A percentile compares a stretch with the other conserved stretches of the same genome.
Evolutionary conservation across 2,329 filamentous ascomycete genomes (phyloP).

Genomic region (Calonectria naviculata): DNA sequence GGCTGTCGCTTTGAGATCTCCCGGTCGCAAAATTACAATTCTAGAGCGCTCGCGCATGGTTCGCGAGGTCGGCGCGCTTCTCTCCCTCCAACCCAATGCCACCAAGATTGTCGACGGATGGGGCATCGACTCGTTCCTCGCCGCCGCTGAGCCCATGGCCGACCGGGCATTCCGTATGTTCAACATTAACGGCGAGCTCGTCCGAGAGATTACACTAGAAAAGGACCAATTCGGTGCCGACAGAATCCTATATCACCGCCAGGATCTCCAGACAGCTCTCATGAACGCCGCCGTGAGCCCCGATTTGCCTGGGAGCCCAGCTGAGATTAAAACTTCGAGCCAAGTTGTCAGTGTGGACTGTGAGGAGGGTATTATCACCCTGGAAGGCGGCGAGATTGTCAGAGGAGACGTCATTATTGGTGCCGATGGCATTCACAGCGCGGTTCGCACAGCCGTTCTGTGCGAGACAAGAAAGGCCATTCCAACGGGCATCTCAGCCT

Average conservation of each 20-base stretch:
- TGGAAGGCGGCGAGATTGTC: conserved; percentile 27
- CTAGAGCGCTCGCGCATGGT: conserved; percentile 35
- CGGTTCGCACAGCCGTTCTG: conserved; percentile 30
- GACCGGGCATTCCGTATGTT: conserved; percentile 35
- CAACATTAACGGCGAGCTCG: conserved; percentile 24
- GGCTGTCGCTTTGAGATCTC: conserved; percentile 27
- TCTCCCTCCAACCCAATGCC: conserved; percentile 35
- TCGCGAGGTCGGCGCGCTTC: conserved; percentile 32
- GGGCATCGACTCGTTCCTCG: conserved; percentile 27
- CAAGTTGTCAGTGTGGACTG: conserved; percentile 29
- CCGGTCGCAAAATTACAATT: conserved; percentile 31
- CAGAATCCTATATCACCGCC: conserved; percentile 33
- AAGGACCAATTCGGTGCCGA: conserved; percentile 34
- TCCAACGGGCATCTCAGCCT: conserved; percentile 33
- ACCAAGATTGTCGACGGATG: conserved; percentile 34
- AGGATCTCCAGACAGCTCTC: conserved; percentile 31
- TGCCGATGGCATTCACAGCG: conserved; percentile 37
- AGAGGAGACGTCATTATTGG: conserved; percentile 32
- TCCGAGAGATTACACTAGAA: conserved; percentile 28
- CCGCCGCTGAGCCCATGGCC: conserved; percentile 27
- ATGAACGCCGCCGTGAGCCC: conserved; percentile 25
- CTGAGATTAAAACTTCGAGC: conserved; percentile 25
- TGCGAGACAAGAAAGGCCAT: conserved; percentile 24
- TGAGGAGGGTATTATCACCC: conserved; percentile 26
- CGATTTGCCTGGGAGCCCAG: conserved; percentile 20